Conservation (phyloP, 441 rosid genomes). For the Gossypium gossypioides region DNA sequence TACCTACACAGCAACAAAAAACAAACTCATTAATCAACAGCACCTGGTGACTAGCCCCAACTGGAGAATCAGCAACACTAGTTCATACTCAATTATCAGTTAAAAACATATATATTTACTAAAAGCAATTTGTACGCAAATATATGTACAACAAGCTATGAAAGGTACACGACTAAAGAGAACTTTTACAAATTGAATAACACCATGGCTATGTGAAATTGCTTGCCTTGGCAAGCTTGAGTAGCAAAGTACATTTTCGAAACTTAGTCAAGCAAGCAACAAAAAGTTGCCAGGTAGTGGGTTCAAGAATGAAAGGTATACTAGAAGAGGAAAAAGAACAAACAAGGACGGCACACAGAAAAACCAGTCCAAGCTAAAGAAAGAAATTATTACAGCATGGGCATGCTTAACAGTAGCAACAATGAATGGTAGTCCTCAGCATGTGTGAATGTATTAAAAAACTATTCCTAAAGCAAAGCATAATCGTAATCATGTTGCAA, state of each 20-base stretch:
- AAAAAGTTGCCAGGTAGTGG: background rate
- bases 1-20: constrained; percentile 42
- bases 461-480: background rate
- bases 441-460: background rate
- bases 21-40: background rate
- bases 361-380: background rate
- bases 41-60: background rate
- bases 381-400: background rate
- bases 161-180: background rate
- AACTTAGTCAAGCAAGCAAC: background rate
- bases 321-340: background rate
- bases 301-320: background rate
- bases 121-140: background rate
- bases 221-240: background rate
- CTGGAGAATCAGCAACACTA: background rate
- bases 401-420: background rate
- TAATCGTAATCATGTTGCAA: background rate
- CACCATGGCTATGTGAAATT: background rate
- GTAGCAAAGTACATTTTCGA: background rate
- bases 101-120: background rate
- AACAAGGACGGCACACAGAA: background rate
- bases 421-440: background rate
- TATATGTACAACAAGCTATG: background rate
- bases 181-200: background rate
- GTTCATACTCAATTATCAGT: background rate